phyloP scores from a whole-genome alignment of 2,329 filamentous ascomycete species.

The Talaromyces sp. region DNA sequence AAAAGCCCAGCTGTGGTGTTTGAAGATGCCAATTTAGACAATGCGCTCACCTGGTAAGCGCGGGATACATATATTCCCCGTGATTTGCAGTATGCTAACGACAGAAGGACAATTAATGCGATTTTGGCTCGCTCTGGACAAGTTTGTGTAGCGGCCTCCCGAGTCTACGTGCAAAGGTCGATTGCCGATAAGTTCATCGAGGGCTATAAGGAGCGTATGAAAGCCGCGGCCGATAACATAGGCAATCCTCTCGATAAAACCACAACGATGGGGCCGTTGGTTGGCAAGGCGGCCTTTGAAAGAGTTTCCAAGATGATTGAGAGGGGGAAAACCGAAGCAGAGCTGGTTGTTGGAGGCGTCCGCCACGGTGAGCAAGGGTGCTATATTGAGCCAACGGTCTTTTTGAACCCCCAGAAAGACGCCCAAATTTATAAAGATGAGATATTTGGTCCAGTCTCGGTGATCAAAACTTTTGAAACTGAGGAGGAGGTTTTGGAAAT shows the following conservation, averaged over 20 bases:
- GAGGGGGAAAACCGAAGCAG: constrained; percentile 9
- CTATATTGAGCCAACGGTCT: constrained; percentile 20
- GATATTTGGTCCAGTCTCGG: constrained; percentile 22
- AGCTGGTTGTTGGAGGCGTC: constrained; percentile 13
- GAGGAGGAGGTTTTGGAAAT: constrained; percentile 10
- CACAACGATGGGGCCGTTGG: constrained; percentile 14
- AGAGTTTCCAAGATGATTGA: constrained; percentile 26
- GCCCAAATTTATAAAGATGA: constrained; percentile 19
- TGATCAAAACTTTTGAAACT: constrained; percentile 18
- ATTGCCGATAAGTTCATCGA: constrained; percentile 19
- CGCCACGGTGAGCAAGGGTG: constrained; percentile 11
- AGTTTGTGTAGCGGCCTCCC: constrained; percentile 28
- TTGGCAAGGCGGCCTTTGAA: constrained; percentile 20
- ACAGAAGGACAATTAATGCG: constrained; percentile 29
- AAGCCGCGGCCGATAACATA: constrained; percentile 17
- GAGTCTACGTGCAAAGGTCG: constrained; percentile 24
- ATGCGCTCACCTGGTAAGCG: constrained; percentile 19
- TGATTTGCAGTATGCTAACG: constrained; percentile 6
- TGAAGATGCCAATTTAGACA: constrained; percentile 41
- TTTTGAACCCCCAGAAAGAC: constrained; percentile 18
- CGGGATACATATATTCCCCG: neutral
- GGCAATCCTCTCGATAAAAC: constrained; percentile 13
- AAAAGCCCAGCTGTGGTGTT: constrained; percentile 43
- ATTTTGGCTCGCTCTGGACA: constrained; percentile 36
- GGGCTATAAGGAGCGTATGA: constrained; percentile 13